phyloP scores from a whole-genome alignment of 148 eudicot species.

The Chenopodium album region DNA sequence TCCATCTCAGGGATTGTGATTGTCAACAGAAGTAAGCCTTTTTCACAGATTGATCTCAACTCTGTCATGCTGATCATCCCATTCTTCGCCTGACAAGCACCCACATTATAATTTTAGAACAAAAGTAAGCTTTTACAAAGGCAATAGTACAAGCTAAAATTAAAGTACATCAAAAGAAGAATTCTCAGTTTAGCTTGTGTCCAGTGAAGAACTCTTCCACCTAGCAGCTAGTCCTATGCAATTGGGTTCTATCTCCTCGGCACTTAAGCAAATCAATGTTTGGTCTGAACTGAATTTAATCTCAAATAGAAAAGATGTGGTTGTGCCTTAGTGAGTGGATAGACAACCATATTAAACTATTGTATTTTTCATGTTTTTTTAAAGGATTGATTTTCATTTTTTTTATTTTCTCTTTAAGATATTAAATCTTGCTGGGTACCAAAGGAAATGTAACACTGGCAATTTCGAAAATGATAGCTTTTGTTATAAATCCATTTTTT shows the following conservation, averaged over 20 bases:
- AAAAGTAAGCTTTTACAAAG: neutral
- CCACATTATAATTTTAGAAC: constrained; percentile 12
- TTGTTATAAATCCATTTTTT: too few relatives aligned
- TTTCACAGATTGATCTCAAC: constrained; percentile 74
- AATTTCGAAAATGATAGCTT: too few relatives aligned
- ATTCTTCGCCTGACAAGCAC: constrained; percentile 51
- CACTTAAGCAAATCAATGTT: neutral
- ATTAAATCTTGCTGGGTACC: too few relatives aligned
- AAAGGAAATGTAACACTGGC: too few relatives aligned
- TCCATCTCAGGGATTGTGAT: constrained; percentile 98
- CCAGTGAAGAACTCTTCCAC: neutral
- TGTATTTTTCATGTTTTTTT: too few relatives aligned
- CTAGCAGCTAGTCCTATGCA: neutral
- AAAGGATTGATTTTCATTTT: too few relatives aligned
- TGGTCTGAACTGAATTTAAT: neutral
- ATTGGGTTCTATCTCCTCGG: neutral
- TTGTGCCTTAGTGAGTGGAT: neutral
- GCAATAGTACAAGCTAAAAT: neutral
- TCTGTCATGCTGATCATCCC: constrained; percentile 57
- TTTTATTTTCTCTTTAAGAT: too few relatives aligned
- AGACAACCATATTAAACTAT: too few relatives aligned
- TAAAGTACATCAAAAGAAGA: neutral
- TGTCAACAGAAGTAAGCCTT: constrained; percentile 87
- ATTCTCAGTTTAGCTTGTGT: neutral
- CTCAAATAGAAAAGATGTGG: neutral